Percentiles rank a stretch among this genome's conserved stretches.
phyloP scores from a whole-genome alignment of 179 eudicot genomes.

The Heliamphora pulchella region DNA sequence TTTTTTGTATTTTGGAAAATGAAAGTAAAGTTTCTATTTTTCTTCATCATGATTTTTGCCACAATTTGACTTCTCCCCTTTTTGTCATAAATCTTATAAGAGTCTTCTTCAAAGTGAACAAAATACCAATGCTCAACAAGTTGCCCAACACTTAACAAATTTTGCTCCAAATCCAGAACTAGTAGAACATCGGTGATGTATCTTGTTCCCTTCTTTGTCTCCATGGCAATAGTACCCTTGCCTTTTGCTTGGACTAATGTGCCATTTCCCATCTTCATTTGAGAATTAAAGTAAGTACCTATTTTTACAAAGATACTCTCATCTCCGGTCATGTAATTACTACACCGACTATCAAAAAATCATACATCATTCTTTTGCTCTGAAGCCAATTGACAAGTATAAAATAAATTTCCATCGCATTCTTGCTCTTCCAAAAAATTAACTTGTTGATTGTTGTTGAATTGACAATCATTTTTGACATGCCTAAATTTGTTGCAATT shows the following conservation, averaged over 20 bases:
- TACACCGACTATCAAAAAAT: too few relatives aligned
- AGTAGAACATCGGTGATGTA: conserved; percentile 14
- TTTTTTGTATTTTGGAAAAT: too few relatives aligned
- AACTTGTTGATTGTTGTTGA: too few relatives aligned
- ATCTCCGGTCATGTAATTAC: too few relatives aligned
- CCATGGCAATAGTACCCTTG: conserved; percentile 11
- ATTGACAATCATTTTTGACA: too few relatives aligned
- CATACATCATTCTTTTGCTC: too few relatives aligned
- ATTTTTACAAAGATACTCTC: neutral
- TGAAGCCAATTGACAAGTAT: neutral
- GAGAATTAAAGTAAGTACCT: neutral
- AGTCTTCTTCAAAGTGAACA: neutral
- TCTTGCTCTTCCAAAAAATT: too few relatives aligned
- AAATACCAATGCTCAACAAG: neutral
- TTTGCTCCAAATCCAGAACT: conserved; percentile 16
- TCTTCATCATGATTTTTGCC: too few relatives aligned
- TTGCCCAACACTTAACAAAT: neutral
- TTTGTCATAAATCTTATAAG: neutral
- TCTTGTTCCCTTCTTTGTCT: conserved; percentile 17
- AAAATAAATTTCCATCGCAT: neutral
- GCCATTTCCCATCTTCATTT: neutral
- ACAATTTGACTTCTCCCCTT: too few relatives aligned
- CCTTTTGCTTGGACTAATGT: conserved; percentile 6
- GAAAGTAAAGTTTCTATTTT: too few relatives aligned
- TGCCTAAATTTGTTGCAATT: too few relatives aligned